phyloP scores from a whole-genome alignment of 768 basidiomycete genomes.

The Phylloporus sp. region DNA sequence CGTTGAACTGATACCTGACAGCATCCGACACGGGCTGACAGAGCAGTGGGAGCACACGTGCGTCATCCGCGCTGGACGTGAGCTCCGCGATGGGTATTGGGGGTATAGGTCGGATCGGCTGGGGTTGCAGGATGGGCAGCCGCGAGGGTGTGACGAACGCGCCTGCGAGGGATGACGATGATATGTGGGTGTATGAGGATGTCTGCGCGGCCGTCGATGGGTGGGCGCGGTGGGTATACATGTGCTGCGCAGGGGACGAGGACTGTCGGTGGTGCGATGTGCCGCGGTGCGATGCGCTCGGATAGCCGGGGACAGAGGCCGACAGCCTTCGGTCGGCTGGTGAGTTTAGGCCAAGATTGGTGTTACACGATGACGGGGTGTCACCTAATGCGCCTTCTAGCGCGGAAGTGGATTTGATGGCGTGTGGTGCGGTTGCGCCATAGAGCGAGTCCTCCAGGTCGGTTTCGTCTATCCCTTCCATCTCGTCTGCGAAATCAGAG shows the following conservation, averaged over 20 bases:
- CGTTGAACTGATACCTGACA: conserved; percentile 28
- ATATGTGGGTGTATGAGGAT: conserved; percentile 18
- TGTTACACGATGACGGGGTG: conserved; percentile 9
- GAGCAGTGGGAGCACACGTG: conserved; percentile 24
- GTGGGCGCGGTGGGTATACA: conserved; percentile 22
- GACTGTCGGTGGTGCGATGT: neutral
- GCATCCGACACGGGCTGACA: conserved; percentile 34
- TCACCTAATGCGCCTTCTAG: conserved; percentile 32
- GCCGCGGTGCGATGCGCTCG: conserved; percentile 20
- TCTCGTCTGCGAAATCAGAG: conserved; percentile 32
- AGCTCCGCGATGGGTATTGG: conserved; percentile 31
- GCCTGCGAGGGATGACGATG: conserved; percentile 27
- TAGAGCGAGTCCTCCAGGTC: conserved; percentile 14
- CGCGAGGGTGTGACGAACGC: conserved; percentile 20
- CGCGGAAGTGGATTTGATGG: conserved; percentile 31
- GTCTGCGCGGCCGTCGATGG: conserved; percentile 3
- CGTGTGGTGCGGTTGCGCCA: conserved; percentile 18
- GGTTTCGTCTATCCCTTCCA: conserved; percentile 28
- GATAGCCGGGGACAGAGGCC: conserved; percentile 32
- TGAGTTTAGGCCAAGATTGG: conserved; percentile 2
- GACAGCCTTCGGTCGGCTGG: conserved; percentile 29
- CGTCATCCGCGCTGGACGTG: conserved; percentile 20
- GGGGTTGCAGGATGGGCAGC: conserved; percentile 31
- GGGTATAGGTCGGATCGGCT: conserved; percentile 34
- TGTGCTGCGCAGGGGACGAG: conserved; percentile 6